Conservation (phyloP, 2,329 filamentous ascomycete genomes). For the Dactylonectria macrodidyma region DNA sequence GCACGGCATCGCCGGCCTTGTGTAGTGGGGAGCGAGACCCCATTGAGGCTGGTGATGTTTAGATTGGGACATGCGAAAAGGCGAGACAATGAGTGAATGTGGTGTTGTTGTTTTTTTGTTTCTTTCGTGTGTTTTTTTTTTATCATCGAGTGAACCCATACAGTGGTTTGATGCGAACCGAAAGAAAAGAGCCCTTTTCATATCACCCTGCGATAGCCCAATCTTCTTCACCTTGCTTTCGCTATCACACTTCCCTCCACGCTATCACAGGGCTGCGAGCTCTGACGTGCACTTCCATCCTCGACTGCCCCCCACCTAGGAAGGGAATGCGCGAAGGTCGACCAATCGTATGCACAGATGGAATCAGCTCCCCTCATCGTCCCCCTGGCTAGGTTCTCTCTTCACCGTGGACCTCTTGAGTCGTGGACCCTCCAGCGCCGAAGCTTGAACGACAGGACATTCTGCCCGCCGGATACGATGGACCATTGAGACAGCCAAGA, state of each 20-base stretch:
- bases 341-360: neutral
- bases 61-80: neutral
- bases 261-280: neutral
- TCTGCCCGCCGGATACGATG: neutral
- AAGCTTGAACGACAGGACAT: neutral
- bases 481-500: neutral
- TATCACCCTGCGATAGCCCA: neutral
- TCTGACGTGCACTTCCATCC: neutral
- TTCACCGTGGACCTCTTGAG: neutral
- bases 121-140: neutral
- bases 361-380: neutral
- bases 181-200: neutral
- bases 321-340: neutral
- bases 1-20: constrained; percentile 7
- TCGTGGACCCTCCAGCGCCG: neutral
- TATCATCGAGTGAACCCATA: neutral
- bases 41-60: neutral
- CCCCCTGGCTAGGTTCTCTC: neutral
- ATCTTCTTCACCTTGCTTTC: neutral
- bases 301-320: neutral
- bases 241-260: neutral
- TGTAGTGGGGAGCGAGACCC: neutral
- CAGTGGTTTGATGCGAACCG: neutral
- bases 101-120: neutral
- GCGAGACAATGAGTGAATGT: neutral